These are phyloP conservation scores for Trichoderma koningii DNA, from an alignment of 2,329 filamentous ascomycete species.

Conservation along the genomic window DNA sequence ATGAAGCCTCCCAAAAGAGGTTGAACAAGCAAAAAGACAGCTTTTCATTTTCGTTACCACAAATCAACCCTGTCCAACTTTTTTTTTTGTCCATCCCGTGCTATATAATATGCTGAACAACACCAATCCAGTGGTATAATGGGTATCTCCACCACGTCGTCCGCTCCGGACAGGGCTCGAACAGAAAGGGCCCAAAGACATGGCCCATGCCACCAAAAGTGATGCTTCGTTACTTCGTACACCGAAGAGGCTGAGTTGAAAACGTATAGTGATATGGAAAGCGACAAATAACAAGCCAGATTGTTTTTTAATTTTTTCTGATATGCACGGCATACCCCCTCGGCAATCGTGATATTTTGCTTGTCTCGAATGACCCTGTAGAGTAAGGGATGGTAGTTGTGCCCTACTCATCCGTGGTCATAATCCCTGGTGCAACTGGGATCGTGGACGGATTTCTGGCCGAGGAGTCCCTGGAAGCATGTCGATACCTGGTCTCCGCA, in stretches of 20 bases:
- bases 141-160: constrained; percentile 26
- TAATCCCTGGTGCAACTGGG: background rate
- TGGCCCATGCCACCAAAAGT: constrained; percentile 17
- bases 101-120: constrained; percentile 8
- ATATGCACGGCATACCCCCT: background rate
- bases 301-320: background rate
- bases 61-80: background rate
- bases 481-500: constrained; percentile 10
- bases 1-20: background rate
- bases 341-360: background rate
- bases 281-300: background rate
- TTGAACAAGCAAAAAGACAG: background rate
- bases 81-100: constrained; percentile 17
- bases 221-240: constrained; percentile 16
- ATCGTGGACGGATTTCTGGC: no score
- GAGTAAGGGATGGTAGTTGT: background rate
- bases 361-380: background rate
- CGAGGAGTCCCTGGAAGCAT: no score
- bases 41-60: constrained; percentile 24
- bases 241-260: constrained; percentile 2
- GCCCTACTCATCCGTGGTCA: background rate
- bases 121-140: constrained; percentile 25
- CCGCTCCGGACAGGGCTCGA: constrained; percentile 13
- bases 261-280: background rate
- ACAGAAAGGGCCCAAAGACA: constrained; percentile 11